Evolutionary conservation across 495 filamentous ascomycete genomes (phyloP).

Genomic region (Sabuloglossum arenarium): DNA sequence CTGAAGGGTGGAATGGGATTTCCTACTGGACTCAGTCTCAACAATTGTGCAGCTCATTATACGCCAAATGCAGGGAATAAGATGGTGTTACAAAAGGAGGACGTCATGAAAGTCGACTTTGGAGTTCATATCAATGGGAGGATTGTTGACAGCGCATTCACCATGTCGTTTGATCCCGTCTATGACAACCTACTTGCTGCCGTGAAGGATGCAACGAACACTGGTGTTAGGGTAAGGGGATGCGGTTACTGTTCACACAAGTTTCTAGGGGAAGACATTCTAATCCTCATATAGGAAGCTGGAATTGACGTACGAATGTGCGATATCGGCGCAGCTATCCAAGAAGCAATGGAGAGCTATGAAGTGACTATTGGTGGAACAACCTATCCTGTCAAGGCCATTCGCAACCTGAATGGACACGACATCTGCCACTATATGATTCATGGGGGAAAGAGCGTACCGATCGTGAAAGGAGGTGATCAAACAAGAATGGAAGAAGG

Average conservation of each 20-base stretch:
- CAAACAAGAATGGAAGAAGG: conserved; percentile 88
- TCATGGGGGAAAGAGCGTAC: conserved; percentile 75
- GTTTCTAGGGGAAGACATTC: not conserved
- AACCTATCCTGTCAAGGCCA: conserved; percentile 62
- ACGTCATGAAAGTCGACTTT: conserved; percentile 89
- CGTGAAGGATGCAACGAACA: conserved; percentile 73
- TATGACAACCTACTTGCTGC: conserved; percentile 70
- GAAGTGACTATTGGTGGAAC: conserved; percentile 61
- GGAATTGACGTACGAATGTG: conserved; percentile 64
- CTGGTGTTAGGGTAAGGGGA: conserved; percentile 37
- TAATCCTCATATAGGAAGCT: conserved; percentile 30
- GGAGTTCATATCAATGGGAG: conserved; percentile 79
- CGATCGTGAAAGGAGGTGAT: conserved; percentile 65
- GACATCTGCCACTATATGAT: conserved; percentile 73
- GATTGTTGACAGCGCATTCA: conserved; percentile 89
- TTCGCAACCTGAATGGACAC: conserved; percentile 79
- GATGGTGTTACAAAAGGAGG: conserved; percentile 52
- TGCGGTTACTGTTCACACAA: not conserved
- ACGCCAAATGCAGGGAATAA: conserved; percentile 86
- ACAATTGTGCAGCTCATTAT: conserved; percentile 78
- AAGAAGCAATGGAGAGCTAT: conserved; percentile 81
- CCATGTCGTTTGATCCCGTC: conserved; percentile 64
- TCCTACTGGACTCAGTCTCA: conserved; percentile 68
- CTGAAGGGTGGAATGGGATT: conserved; percentile 72
- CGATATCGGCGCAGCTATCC: conserved; percentile 56